These are phyloP conservation scores for Haplosporangium gracile DNA, from an alignment of 192 early-diverging fungal genomes.

Conservation along the genomic window DNA sequence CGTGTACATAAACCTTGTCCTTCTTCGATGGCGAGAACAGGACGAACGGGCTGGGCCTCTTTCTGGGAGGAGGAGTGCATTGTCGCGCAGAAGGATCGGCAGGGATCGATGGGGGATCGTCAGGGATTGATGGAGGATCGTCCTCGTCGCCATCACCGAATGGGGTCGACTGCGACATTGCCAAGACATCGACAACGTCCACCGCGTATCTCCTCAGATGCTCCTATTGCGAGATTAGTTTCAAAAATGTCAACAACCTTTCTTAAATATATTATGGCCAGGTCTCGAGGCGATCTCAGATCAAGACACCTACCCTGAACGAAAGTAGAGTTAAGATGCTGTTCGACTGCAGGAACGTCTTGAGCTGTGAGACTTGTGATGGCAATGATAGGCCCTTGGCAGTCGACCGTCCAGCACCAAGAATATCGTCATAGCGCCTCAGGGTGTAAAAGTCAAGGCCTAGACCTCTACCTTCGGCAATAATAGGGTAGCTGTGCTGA, in stretches of 20 bases:
- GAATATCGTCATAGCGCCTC: background rate
- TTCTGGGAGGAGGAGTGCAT: conserved; percentile 15
- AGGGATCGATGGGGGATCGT: too few species aligned
- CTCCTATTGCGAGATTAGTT: background rate
- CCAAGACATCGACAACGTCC: conserved; percentile 8
- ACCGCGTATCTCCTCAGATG: conserved; percentile 7
- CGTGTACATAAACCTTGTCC: conserved; percentile 3
- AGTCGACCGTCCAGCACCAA: conserved; percentile 12
- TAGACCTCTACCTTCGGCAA: conserved; percentile 5
- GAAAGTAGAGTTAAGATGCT: too few species aligned
- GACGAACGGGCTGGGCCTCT: conserved; percentile 6
- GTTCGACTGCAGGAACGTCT: background rate
- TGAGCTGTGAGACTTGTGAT: background rate
- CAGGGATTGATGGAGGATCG: background rate
- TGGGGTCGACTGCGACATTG: background rate
- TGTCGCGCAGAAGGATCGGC: too few species aligned
- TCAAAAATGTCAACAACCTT: background rate
- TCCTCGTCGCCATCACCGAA: background rate
- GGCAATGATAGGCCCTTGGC: conserved; percentile 7
- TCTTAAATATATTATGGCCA: conserved; percentile 2
- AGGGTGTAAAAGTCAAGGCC: background rate
- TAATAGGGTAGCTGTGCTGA: conserved; percentile 3
- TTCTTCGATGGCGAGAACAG: conserved; percentile 9
- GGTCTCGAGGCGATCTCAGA: background rate
- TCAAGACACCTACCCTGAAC: background rate